phyloP scores from a whole-genome alignment of 1,284 basidiomycete species.

The Vanrija sp. region DNA sequence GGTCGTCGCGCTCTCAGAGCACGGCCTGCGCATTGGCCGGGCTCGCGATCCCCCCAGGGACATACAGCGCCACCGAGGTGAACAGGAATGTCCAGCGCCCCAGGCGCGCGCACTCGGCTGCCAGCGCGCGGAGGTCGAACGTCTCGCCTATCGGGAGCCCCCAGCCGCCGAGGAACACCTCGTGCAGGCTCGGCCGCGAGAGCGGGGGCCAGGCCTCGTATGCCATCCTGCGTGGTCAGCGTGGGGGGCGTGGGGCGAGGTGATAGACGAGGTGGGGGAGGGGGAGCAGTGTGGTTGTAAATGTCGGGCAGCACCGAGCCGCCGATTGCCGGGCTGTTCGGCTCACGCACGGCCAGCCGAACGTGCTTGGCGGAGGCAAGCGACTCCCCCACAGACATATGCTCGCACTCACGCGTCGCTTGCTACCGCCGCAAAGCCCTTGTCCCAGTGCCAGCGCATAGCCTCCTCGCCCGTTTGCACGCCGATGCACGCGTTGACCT shows the following conservation, averaged over 20 bases:
- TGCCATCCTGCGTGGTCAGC: slow-evolving; percentile 18
- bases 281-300: neutral
- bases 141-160: slow-evolving; percentile 49
- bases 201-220: slow-evolving; percentile 32
- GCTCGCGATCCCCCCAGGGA: slow-evolving; percentile 50
- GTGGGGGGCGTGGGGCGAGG: too few species aligned
- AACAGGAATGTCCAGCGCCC: slow-evolving; percentile 50
- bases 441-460: slow-evolving; percentile 50
- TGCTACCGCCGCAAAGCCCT: slow-evolving; percentile 50
- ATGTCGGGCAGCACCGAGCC: neutral
- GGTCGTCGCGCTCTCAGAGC: slow-evolving; percentile 14
- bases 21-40: slow-evolving; percentile 50
- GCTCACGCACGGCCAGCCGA: neutral
- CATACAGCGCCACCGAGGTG: slow-evolving; percentile 44
- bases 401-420: slow-evolving; percentile 39
- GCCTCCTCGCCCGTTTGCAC: slow-evolving; percentile 36
- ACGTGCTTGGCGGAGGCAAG: neutral
- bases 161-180: slow-evolving; percentile 40
- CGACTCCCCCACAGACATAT: neutral
- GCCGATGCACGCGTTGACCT: slow-evolving; percentile 17
- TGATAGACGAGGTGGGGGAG: neutral
- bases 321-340: too few species aligned
- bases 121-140: slow-evolving; percentile 49
- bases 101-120: slow-evolving; percentile 33
- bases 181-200: slow-evolving; percentile 17